Evolutionary conservation across 2,329 filamentous ascomycete genomes (phyloP), one percentile per base, ranked within the genome.

Genomic region (Microcyclospora tardicrescens): DNA sequence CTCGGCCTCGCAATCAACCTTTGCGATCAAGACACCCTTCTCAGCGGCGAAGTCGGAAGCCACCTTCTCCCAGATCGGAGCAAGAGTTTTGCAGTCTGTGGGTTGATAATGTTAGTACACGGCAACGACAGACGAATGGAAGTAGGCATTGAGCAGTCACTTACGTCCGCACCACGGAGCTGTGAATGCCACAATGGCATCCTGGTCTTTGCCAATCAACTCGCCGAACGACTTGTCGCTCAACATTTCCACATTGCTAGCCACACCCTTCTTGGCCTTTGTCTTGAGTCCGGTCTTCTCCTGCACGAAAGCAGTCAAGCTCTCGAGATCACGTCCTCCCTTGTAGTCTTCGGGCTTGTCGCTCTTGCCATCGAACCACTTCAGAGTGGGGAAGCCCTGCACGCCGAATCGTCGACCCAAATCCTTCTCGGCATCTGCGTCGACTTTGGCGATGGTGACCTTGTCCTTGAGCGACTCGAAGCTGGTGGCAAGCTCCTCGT

Each of bases 111-210:
- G 35, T 31, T 9, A 28, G 28, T 9, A 8, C 28, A 29, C 27
- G 30, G 16, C 2, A 29, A 12, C 15, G n/a, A 28, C 10, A 24
- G 3, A 10, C 13, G 5, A 13, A 5, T 16, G 2, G 10, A 43
- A 50, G 19, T 24, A 24, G 19, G 8, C 19, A 24, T 24, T 4
- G 19, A 4, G 19, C 19, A 24, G 19, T 24, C 50, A 82, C 86
- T 66, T 76, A 96, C 91, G 89, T 62, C 89, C 89, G 65, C 91
- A 98, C 91, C 89, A 96, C 38, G 91, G 87, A 38, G 91, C 89
- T 52, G 93, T 98, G 64, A 98, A 98, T 34, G 93, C 87, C 59
- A 98, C 87, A 39, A 98, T 64, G 14, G 93, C 84, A 63, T 93
- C 72, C 73, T 93, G 86, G 47, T 93, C 84, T 37, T 77, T 71